Base-by-base conservation (phyloP, 805 yeast genomes). In the Candida chilensis region DNA sequence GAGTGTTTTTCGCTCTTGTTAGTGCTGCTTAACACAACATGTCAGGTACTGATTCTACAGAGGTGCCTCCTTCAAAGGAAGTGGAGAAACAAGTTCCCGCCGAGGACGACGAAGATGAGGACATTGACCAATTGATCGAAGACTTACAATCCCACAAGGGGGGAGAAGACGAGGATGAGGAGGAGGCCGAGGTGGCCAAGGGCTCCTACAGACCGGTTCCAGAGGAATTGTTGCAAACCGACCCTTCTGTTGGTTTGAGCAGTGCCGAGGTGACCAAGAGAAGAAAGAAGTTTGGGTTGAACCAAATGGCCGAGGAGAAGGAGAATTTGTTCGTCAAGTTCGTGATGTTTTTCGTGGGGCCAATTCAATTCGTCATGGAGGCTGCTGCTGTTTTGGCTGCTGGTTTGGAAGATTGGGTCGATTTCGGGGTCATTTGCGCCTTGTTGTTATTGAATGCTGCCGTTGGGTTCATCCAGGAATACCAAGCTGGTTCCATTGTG, bases 321-420 rank as follows among this genome's bases (percentile, higher is more conserved):
- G 94, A 84, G 66, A 81, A 79, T 67, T 42, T 81, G 61, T 42
- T 84, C 37, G 64, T 84, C 45, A 85, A 85, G 71, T 84, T 86
- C 59, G 52, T 79, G 50, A 72, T 74, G 81, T 85, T 84, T 73
- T 85, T 85, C 62, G 80, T 85, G 43, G 95, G 95, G 66, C 95
- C 95, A 46, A 85, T 85, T 59, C 95, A 86, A 69, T 85, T 86
- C 78, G 95, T 85, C 55, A 85, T 85, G 95, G 95, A 85, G 68
- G 94, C 90, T 52, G 95, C 95, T 52, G 95, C 95, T 48, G 74
- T 85, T 42, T 69, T 85, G 61, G 95, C 95, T 54, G 95, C 94
- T 44, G 95, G 95, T 78, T 72, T 85, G 50, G 85, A 85, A 68
- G 96, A 88, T 70, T 87, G 96, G 96, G 95, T 87, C 54, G 96